phyloP scores from a whole-genome alignment of 345 rosid genomes.

The Angophora floribunda region DNA sequence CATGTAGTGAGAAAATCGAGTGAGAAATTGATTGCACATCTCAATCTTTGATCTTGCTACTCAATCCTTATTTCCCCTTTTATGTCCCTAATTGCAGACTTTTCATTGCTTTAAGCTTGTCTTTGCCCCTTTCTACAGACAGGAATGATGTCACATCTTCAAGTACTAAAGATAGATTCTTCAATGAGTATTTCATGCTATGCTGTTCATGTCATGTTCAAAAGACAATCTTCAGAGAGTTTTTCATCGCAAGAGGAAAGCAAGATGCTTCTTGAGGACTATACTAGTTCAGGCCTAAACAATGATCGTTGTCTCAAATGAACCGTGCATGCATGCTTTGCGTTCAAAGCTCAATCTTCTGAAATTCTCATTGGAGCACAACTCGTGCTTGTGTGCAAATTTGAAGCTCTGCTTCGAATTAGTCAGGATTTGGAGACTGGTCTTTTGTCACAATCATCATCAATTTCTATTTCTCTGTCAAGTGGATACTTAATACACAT shows the following conservation, averaged over 20 bases:
- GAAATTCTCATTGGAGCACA: neutral
- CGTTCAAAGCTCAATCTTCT: neutral
- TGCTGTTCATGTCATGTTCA: neutral
- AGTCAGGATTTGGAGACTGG: neutral
- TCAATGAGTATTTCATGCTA: neutral
- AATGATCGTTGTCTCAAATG: neutral
- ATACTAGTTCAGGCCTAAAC: neutral
- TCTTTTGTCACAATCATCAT: neutral
- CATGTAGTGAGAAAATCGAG: neutral
- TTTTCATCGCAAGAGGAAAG: fast-evolving
- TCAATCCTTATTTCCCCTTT: neutral
- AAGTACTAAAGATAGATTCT: neutral
- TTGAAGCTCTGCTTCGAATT: neutral
- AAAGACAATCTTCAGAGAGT: neutral
- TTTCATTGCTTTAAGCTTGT: neutral
- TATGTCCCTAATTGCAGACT: neutral
- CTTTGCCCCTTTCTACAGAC: neutral
- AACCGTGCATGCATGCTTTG: neutral
- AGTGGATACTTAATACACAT: neutral
- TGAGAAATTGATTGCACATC: fast-evolving
- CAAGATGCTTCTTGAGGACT: neutral
- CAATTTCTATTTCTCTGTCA: neutral
- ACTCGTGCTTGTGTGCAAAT: neutral
- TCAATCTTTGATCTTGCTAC: neutral
- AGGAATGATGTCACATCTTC: neutral